A percentile compares a stretch with the other conserved stretches of the same genome.
Evolutionary conservation across 371 early-diverging fungal species (phyloP).

Genomic region (Mortierella sp.): DNA sequence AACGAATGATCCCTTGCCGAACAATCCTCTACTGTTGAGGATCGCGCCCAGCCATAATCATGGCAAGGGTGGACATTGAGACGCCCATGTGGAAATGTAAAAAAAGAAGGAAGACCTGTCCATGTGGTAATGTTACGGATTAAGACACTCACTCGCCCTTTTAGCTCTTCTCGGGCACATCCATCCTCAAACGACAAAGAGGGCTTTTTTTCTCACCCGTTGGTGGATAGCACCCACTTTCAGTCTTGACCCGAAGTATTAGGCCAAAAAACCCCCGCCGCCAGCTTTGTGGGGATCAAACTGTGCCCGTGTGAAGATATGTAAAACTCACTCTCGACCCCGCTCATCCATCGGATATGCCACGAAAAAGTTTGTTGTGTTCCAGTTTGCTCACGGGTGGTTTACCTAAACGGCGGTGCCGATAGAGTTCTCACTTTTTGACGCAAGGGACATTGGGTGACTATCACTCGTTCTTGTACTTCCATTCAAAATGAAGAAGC

Average conservation of each 20-base stretch:
- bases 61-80: no score
- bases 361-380: neutral
- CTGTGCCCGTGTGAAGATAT: conserved; percentile 23
- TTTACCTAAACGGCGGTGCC: conserved; percentile 4
- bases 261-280: neutral
- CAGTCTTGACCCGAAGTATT: neutral
- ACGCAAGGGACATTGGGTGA: conserved; percentile 6
- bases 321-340: neutral
- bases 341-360: neutral
- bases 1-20: neutral
- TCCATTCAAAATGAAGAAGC: neutral
- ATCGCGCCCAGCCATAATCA: no score
- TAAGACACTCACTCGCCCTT: no score
- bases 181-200: neutral
- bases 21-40: no score
- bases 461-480: neutral
- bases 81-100: no score
- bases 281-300: conserved; percentile 22
- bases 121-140: no score
- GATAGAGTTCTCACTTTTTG: conserved; percentile 1
- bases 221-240: neutral
- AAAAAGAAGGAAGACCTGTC: no score
- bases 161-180: neutral
- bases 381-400: neutral
- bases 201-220: no score